A percentile compares a stretch with the other conserved stretches of the same genome.
phyloP scores from a whole-genome alignment of 179 eudicot species.

The Nepenthes alata region DNA sequence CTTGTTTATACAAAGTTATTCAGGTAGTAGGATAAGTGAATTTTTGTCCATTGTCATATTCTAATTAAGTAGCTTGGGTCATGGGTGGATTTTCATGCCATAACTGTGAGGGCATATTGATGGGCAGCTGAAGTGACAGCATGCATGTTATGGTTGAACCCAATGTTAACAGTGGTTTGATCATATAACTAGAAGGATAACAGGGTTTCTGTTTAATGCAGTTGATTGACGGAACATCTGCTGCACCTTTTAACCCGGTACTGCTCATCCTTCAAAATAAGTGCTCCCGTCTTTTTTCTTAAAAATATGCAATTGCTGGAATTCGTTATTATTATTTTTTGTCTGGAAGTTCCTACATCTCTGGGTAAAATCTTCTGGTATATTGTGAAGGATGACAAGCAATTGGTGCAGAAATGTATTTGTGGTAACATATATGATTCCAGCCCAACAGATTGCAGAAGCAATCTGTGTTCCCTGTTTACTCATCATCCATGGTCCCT shows the following conservation, averaged over 20 bases:
- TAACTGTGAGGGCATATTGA: too few species aligned
- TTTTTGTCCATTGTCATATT: too few species aligned
- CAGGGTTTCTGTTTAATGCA: slow-evolving; percentile 13
- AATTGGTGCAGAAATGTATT: slow-evolving; percentile 38
- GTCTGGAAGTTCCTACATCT: too few species aligned
- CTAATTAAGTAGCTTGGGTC: too few species aligned
- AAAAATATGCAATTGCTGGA: neutral
- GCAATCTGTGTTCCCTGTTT: slow-evolving; percentile 41
- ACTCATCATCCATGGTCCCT: slow-evolving; percentile 28
- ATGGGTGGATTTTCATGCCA: too few species aligned
- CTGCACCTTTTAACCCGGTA: slow-evolving; percentile 41
- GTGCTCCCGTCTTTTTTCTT: neutral
- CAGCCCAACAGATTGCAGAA: slow-evolving; percentile 38
- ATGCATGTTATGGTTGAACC: too few species aligned
- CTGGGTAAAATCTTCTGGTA: neutral
- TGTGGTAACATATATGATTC: slow-evolving; percentile 54
- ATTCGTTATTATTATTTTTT: too few species aligned
- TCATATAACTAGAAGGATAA: too few species aligned
- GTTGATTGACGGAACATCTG: slow-evolving; percentile 44
- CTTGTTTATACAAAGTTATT: slow-evolving; percentile 52
- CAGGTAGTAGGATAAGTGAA: slow-evolving; percentile 25
- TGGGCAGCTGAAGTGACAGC: too few species aligned
- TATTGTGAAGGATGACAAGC: slow-evolving; percentile 36
- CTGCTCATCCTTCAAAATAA: neutral
- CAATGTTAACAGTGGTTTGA: too few species aligned